Base-by-base conservation (phyloP, 148 eudicot genomes). In the Nepenthes mirabilis region DNA sequence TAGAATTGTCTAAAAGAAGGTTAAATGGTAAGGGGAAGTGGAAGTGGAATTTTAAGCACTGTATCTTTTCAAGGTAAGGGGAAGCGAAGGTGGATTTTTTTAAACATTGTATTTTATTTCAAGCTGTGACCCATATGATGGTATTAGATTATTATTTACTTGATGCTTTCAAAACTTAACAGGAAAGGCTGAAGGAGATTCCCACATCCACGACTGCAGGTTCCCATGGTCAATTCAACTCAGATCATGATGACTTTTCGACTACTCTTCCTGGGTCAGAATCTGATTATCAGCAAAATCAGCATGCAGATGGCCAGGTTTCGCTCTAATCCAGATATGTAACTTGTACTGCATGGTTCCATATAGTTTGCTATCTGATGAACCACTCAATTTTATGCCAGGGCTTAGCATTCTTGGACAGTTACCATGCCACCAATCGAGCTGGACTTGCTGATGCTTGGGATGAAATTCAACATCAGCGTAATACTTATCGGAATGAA, bases 121-220 rank as follows among this genome's bases (percentile, higher is more conserved):
- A 23, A 23, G 23, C 23, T 23, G 23, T 23, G 23, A 23, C 23
- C 23, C 23, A 23, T 23, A 23, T 23, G 23, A 23, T 23, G 23
- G 23, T 23, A 23, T 23, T 23, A 23, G 23, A 23, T 0, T 23
- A 23, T 23, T 23, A 23, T 23, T 14, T 37, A 12, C 13, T 59
- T 37, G 33, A 37, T 14, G 5, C n/a, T 37, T 5, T 37, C 3
- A 52, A 47, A 14, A 40, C 11, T 56, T 49, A 68, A 61, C 83
- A 82, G 98, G 98, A 86, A 66, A 83, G 85, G 77, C 71, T 88
- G 69, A 76, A 72, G 64, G 98, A 88, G 81, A 88, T 93, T 70
- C 98, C 96, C 45, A 75, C 83, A 34, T 47, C 89, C 49, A 57
- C 91, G 32, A 71, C 77, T 54, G 69, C 79, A 1, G 66, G 70